Evolutionary conservation across 2,329 filamentous ascomycete genomes (phyloP).

Genomic region (Dothistroma septosporum): DNA sequence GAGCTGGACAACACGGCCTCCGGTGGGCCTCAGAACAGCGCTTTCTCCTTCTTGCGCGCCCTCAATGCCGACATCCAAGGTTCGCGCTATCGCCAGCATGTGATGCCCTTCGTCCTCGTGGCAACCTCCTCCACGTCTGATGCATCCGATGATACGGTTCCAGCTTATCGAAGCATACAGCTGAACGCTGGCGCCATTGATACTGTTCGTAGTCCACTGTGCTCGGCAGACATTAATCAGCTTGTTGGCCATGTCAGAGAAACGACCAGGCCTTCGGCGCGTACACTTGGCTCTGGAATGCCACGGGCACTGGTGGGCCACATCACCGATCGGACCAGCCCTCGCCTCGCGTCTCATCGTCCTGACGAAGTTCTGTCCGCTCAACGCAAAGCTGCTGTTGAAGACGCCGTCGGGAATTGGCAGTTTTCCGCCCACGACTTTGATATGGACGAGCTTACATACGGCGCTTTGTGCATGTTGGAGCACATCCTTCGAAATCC

Average conservation of each 20-base stretch:
- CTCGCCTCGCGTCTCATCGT: constrained; percentile 23
- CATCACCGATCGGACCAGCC: constrained; percentile 21
- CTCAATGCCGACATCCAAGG: constrained; percentile 25
- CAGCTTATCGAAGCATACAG: constrained; percentile 47
- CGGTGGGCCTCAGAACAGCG: constrained; percentile 8
- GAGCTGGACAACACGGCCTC: constrained; percentile 19
- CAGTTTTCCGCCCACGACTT: constrained; percentile 86
- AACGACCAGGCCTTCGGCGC: constrained; percentile 25
- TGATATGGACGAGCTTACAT: constrained; percentile 82
- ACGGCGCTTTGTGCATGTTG: constrained; percentile 82
- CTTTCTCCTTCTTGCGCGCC: constrained; percentile 24
- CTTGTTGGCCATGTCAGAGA: constrained; percentile 33
- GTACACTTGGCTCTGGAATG: constrained; percentile 30
- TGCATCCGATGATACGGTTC: constrained; percentile 8
- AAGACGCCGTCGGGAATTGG: constrained; percentile 71
- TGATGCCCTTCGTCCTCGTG: constrained; percentile 31
- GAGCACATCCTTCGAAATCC: constrained; percentile 80
- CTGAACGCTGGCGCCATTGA: constrained; percentile 83
- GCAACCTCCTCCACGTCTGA: constrained; percentile 9
- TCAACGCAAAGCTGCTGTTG: constrained; percentile 57
- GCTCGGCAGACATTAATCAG: constrained; percentile 49
- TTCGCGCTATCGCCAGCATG: constrained; percentile 26
- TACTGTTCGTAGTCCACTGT: constrained; percentile 75
- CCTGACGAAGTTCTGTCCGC: constrained; percentile 64
- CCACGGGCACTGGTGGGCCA: constrained; percentile 30